Evolutionary conservation across 345 rosid genomes (phyloP).

Genomic region (Camelina hispida): DNA sequence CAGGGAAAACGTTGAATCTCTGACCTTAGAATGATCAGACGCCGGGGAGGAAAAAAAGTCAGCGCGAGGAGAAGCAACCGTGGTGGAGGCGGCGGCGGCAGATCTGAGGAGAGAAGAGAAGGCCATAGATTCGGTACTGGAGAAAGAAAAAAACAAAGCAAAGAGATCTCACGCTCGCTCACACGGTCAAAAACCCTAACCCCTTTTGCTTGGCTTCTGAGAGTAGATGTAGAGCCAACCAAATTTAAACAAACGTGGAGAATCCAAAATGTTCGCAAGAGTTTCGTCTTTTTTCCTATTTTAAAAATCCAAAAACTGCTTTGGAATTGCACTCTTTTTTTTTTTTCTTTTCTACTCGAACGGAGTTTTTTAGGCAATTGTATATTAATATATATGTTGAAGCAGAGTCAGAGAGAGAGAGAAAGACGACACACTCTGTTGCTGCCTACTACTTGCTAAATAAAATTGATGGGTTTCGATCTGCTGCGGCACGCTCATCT

Average conservation of each 20-base stretch:
- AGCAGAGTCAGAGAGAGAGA: neutral
- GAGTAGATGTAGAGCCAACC: conserved; percentile 45
- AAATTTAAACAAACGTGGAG: conserved; percentile 36
- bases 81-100: conserved; percentile 48
- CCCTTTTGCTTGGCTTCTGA: conserved; percentile 34
- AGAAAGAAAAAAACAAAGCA: conserved; percentile 12
- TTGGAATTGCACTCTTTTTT: conserved; percentile 21
- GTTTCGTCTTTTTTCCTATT: conserved; percentile 9
- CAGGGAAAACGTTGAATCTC: conserved; percentile 21
- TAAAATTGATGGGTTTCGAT: conserved; percentile 33
- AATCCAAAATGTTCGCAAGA: conserved; percentile 40
- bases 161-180: conserved; percentile 38
- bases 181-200: conserved; percentile 39
- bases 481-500: conserved; percentile 13
- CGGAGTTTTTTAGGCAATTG: conserved; percentile 32
- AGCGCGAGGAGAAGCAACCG: conserved; percentile 46
- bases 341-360: conserved; percentile 10
- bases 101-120: conserved; percentile 74
- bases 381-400: neutral
- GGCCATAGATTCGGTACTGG: conserved; percentile 57
- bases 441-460: conserved; percentile 13
- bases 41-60: conserved; percentile 49
- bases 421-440: conserved; percentile 25
- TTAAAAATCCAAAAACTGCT: conserved; percentile 26
- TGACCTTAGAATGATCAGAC: conserved; percentile 65